phyloP scores from a whole-genome alignment of 148 eudicot genomes.

The Rhododendron simsii region DNA sequence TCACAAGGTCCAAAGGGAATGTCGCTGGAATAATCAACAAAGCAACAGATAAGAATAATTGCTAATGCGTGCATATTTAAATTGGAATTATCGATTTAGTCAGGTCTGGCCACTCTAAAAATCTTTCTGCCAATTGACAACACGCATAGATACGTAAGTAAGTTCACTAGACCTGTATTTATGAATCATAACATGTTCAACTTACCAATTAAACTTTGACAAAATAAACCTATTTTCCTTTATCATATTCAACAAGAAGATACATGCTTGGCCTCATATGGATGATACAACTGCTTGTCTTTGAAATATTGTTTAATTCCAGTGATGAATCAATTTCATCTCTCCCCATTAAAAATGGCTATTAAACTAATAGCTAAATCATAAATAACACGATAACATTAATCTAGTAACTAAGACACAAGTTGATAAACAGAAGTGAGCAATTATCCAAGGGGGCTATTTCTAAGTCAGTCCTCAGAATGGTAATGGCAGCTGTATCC shows the following conservation, averaged over 20 bases:
- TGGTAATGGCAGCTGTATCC: background rate
- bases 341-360: background rate
- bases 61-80: background rate
- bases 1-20: constrained; percentile 65
- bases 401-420: background rate
- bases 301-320: background rate
- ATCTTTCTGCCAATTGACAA: background rate
- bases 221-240: background rate
- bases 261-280: background rate
- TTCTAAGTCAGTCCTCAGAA: background rate
- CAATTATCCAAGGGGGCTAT: background rate
- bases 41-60: background rate
- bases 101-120: background rate
- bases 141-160: background rate
- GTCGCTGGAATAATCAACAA: constrained; percentile 38
- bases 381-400: background rate
- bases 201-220: background rate
- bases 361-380: background rate
- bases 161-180: background rate
- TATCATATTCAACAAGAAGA: background rate
- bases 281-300: background rate
- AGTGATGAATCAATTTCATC: background rate
- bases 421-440: background rate
- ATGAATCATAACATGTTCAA: background rate
- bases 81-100: background rate